Evolutionary conservation across 352 stramenopile species (phyloP).

Genomic region (Globisporangium iwayamae): DNA sequence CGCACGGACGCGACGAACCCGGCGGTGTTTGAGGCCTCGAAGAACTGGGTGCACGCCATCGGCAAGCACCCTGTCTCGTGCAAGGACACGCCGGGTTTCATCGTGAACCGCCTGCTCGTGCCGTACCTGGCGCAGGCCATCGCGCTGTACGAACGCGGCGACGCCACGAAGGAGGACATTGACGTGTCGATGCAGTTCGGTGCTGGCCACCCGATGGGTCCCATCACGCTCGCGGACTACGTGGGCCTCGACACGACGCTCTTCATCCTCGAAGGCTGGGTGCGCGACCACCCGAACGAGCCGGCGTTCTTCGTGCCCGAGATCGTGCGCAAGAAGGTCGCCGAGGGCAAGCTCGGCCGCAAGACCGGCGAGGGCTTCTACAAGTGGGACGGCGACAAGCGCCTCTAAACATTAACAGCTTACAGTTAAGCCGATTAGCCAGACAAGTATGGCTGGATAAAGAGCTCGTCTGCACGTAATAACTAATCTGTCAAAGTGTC

Average conservation of each 20-base stretch:
- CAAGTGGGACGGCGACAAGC: conserved; percentile 87
- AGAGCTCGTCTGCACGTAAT: background rate
- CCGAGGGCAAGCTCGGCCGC: conserved; percentile 91
- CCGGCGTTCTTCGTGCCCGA: conserved; percentile 94
- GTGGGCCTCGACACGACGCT: conserved; percentile 96
- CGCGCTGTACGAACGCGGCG: conserved; percentile 91
- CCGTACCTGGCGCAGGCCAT: conserved; percentile 87
- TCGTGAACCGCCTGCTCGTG: conserved; percentile 94
- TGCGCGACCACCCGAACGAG: conserved; percentile 94
- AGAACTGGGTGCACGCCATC: conserved; percentile 90
- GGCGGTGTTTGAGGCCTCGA: conserved; percentile 88
- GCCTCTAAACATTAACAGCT: conserved; percentile 34
- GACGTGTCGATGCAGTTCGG: conserved; percentile 97
- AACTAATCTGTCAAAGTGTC: conserved; percentile 1
- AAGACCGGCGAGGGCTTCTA: conserved; percentile 98
- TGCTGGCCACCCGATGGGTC: conserved; percentile 97
- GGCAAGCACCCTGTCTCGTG: conserved; percentile 94
- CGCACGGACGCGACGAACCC: conserved; percentile 90
- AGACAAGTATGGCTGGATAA: background rate
- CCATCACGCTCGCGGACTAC: conserved; percentile 93
- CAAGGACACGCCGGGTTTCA: conserved; percentile 97
- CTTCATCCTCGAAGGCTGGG: conserved; percentile 95
- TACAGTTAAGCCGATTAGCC: background rate
- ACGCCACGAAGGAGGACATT: conserved; percentile 95
- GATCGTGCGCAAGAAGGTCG: conserved; percentile 90